Evolutionary conservation across 2,329 filamentous ascomycete species (phyloP), one percentile per base, ranked within the genome.

Genomic region (Ophiostoma ips): DNA sequence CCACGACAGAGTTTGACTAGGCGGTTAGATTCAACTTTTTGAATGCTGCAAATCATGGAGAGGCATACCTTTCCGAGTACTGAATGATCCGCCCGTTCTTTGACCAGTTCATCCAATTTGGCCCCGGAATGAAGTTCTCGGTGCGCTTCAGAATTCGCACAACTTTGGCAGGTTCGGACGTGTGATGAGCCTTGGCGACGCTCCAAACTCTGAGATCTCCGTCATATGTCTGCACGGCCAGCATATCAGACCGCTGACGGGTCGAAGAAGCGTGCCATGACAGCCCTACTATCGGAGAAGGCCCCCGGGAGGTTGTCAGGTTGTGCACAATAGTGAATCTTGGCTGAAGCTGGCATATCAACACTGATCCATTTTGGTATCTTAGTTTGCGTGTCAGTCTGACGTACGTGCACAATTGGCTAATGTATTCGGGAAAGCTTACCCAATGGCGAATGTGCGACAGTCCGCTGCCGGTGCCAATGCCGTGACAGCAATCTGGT

Each of bases 41-140:
- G 38, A n/a, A 28, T 6, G 16, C 12, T 5, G 9, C 1, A 31
- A 28, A 21, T 10, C 13, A 34, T 30, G 10, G n/a, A 15, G 19
- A 10, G n/a, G n/a, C 21, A 30, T 13, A 43, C 40, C 24, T 30
- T 66, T 95, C 87, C 5, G 86, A 84, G 65, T 81, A 89, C 66
- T 98, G 92, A 55, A 98, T 81, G 56, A 98, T 88, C 57, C 89
- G 84, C 36, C 92, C 92, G 68, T 95, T 96, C 68, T 95, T 96
- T 0, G 92, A 96, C 92, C 92, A 98, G 18, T 81, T 84, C 72
- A 95, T 89, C 92, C 92, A 98, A 63, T 94, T 95, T 35, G 86
- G 83, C 1, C 87, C 87, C 3, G 79, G 68, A 33, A 79, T 70
- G 57, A 76, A 81, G 56, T 81, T 81, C 54, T 95, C 88, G 8